Evolutionary conservation across 495 filamentous ascomycete species (phyloP).

Genomic region (Hypoxylon rickii): DNA sequence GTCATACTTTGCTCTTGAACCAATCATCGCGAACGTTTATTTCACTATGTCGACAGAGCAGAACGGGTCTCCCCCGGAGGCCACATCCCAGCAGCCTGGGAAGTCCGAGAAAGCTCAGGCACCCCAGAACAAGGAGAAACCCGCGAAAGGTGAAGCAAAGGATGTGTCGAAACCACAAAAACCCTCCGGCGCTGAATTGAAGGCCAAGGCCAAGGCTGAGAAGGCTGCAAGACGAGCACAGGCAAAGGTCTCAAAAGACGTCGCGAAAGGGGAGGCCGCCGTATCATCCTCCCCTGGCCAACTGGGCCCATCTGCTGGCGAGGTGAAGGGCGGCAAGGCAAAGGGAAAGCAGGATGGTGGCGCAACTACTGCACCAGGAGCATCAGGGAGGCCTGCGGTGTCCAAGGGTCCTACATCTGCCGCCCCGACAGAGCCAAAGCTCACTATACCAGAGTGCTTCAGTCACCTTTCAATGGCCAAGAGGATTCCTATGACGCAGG

Average conservation of each 20-base stretch:
- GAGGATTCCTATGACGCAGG: constrained; percentile 72
- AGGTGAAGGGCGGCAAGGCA: constrained; percentile 46
- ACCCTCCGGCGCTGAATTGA: constrained; percentile 69
- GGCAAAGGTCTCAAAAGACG: constrained; percentile 55
- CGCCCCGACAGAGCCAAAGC: constrained; percentile 67
- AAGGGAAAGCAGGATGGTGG: constrained; percentile 56
- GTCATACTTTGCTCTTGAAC: background rate
- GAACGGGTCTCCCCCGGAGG: constrained; percentile 18
- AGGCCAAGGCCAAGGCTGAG: constrained; percentile 77
- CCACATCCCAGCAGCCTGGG: constrained; percentile 10
- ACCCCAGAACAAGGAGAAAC: constrained; percentile 31
- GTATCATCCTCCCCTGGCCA: constrained; percentile 30
- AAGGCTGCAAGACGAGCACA: constrained; percentile 74
- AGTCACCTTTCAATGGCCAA: constrained; percentile 83
- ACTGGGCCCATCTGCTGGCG: constrained; percentile 33
- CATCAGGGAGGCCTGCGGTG: constrained; percentile 37
- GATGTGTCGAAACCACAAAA: constrained; percentile 42
- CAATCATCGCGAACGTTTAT: background rate
- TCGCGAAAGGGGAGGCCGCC: constrained; percentile 35
- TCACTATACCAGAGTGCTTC: constrained; percentile 70
- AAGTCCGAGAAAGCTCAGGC: constrained; percentile 38
- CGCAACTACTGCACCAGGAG: constrained; percentile 35
- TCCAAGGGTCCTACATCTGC: constrained; percentile 44
- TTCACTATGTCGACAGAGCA: constrained; percentile 24
- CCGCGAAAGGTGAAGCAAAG: constrained; percentile 21